Percentiles rank a stretch among this genome's conserved stretches.
Conservation (phyloP, 202 grass and related monocot genomes). For the Sporobolus alterniflorus region DNA sequence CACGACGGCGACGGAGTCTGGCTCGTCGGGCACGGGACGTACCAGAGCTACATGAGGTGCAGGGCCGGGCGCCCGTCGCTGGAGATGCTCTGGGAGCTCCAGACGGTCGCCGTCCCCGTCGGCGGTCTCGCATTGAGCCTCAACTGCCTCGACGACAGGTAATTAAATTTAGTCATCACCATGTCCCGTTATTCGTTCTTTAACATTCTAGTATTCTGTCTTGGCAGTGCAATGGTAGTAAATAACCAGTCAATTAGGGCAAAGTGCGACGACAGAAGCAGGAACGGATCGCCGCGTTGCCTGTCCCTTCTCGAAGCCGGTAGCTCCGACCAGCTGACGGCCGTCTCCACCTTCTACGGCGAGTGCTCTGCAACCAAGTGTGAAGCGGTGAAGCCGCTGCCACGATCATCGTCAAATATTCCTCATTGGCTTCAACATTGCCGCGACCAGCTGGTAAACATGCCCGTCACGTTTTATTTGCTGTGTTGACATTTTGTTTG, state of each 20-base stretch:
- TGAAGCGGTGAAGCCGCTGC: constrained; percentile 11
- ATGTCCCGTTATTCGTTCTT: neutral
- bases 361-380: constrained; percentile 22
- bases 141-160: constrained; percentile 61
- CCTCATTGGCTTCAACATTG: constrained; percentile 75
- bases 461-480: neutral
- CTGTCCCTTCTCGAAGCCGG: constrained; percentile 43
- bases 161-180: neutral
- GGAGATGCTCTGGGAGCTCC: constrained; percentile 68
- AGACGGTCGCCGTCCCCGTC: constrained; percentile 60
- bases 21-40: constrained; percentile 69
- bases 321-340: constrained; percentile 36
- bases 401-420: constrained; percentile 42
- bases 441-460: constrained; percentile 31
- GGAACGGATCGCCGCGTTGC: constrained; percentile 31
- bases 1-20: constrained; percentile 52
- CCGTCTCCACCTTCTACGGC: constrained; percentile 25
- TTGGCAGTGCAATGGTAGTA: constrained; percentile 16
- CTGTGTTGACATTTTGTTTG: neutral
- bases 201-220: too few relatives aligned
- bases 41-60: constrained; percentile 72
- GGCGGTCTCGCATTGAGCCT: constrained; percentile 70
- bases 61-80: constrained; percentile 60
- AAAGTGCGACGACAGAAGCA: neutral
- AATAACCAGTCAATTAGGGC: constrained; percentile 11